phyloP scores from a whole-genome alignment of 2,329 filamentous ascomycete genomes.

The Didymella exigua region DNA sequence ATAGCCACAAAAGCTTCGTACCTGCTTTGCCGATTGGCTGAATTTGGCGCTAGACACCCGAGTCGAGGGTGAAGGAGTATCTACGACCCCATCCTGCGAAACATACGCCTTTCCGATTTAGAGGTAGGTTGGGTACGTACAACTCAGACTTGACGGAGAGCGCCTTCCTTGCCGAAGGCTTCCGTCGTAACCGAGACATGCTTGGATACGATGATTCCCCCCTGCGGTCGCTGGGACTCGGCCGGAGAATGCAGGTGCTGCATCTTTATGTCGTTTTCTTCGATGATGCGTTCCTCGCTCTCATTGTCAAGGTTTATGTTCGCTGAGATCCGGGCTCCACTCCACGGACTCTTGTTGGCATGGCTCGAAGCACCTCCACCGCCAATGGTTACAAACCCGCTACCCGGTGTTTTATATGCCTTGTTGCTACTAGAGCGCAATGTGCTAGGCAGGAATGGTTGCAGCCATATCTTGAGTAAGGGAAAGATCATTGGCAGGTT shows the following conservation, averaged over 20 bases:
- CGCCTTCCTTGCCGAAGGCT: conserved; percentile 7
- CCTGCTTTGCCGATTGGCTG: too few species aligned
- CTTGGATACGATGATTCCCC: conserved; percentile 18
- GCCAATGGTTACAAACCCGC: conserved; percentile 27
- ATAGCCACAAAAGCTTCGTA: too few species aligned
- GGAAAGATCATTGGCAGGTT: conserved; percentile 50
- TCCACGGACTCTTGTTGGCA: not conserved
- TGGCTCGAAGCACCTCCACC: conserved; percentile 16
- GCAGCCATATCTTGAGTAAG: conserved; percentile 20
- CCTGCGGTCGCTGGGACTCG: not conserved
- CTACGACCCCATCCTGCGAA: too few species aligned
- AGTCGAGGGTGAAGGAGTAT: too few species aligned
- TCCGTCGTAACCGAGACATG: conserved; percentile 23
- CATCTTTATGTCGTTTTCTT: conserved; percentile 15
- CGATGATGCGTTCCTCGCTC: conserved; percentile 23
- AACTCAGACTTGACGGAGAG: not conserved
- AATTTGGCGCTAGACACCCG: too few species aligned
- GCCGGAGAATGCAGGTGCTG: conserved; percentile 2
- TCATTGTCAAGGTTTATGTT: conserved; percentile 22
- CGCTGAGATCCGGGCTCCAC: not conserved
- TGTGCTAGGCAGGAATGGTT: conserved; percentile 16
- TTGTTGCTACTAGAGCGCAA: conserved; percentile 21
- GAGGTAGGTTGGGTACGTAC: too few species aligned
- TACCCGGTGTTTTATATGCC: conserved; percentile 16
- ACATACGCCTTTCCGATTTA: not conserved